Conservation (phyloP, 805 yeast genomes). For the Saturnispora saitoi region DNA sequence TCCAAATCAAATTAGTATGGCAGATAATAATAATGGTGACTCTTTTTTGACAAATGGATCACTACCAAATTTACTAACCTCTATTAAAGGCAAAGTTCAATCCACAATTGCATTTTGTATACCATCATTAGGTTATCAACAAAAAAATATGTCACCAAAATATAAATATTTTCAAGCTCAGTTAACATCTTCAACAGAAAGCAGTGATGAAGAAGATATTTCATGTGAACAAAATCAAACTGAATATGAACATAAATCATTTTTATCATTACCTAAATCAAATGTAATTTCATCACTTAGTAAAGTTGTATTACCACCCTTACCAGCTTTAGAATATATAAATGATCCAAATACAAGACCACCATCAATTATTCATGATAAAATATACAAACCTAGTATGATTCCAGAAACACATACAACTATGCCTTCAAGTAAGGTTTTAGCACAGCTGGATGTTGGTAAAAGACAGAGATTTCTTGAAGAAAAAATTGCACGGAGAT, state of each 20-base stretch:
- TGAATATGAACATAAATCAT: slow-evolving; percentile 7
- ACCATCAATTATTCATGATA: slow-evolving; percentile 73
- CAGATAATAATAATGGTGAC: slow-evolving; percentile 6
- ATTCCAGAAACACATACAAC: slow-evolving; percentile 24
- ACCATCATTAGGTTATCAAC: slow-evolving; percentile 20
- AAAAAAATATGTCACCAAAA: slow-evolving; percentile 15
- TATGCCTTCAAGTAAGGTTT: slow-evolving; percentile 21
- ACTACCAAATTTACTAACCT: slow-evolving; percentile 7
- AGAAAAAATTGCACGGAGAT: slow-evolving; percentile 79
- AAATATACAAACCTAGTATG: slow-evolving; percentile 59
- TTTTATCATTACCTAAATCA: slow-evolving; percentile 48
- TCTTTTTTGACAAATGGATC: not conserved
- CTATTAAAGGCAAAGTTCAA: slow-evolving; percentile 27
- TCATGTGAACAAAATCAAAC: slow-evolving; percentile 13
- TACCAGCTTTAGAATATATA: slow-evolving; percentile 61
- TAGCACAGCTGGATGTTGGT: slow-evolving; percentile 21
- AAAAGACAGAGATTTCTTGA: slow-evolving; percentile 42
- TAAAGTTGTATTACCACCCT: slow-evolving; percentile 68
- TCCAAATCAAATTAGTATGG: slow-evolving; percentile 20
- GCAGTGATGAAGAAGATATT: slow-evolving; percentile 9
- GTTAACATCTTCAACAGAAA: not conserved
- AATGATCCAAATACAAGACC: slow-evolving; percentile 54
- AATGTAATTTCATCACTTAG: slow-evolving; percentile 75
- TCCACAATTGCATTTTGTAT: slow-evolving; percentile 38
- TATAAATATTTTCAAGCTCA: slow-evolving; percentile 27